Evolutionary conservation across 2,329 filamentous ascomycete genomes (phyloP).

Genomic region (Gaeumannomyces tritici): DNA sequence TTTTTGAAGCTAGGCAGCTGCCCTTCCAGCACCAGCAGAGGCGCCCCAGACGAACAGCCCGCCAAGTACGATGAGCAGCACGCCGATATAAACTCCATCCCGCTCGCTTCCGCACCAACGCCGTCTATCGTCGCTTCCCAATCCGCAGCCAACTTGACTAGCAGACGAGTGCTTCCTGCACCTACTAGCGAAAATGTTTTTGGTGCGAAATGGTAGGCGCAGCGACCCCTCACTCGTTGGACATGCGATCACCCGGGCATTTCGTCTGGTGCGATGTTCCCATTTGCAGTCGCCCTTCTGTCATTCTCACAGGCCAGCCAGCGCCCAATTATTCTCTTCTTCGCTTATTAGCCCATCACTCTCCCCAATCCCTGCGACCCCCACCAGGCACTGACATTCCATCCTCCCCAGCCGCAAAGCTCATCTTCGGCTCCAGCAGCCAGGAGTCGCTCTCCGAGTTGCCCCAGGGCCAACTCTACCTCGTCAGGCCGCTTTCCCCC

Average conservation of each 20-base stretch:
- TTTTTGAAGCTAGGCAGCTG: not conserved
- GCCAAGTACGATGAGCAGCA: not conserved
- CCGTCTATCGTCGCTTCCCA: not conserved
- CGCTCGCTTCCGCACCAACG: not conserved
- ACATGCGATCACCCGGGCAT: too few relatives aligned
- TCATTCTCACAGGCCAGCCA: too few relatives aligned
- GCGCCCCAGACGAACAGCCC: not conserved
- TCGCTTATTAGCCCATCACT: not conserved
- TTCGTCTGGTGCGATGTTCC: too few relatives aligned
- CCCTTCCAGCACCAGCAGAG: not conserved
- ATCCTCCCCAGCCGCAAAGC: slow-evolving; percentile 63
- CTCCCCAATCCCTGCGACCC: not conserved
- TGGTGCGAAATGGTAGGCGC: slow-evolving; percentile 30
- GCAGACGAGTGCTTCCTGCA: not conserved
- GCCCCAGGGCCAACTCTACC: slow-evolving; percentile 90
- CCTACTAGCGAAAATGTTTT: slow-evolving; percentile 23
- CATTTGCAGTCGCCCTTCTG: too few relatives aligned
- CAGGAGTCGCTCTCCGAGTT: slow-evolving; percentile 94
- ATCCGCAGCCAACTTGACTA: not conserved
- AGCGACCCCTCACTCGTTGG: not conserved
- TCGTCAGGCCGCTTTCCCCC: slow-evolving; percentile 87
- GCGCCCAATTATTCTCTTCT: not conserved
- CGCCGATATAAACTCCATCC: not conserved
- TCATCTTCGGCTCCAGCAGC: slow-evolving; percentile 77
- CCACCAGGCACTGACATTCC: slow-evolving; percentile 5